A percentile compares a stretch with the other conserved stretches of the same genome.
Conservation (phyloP, 805 yeast genomes). For the Komagataella populi region DNA sequence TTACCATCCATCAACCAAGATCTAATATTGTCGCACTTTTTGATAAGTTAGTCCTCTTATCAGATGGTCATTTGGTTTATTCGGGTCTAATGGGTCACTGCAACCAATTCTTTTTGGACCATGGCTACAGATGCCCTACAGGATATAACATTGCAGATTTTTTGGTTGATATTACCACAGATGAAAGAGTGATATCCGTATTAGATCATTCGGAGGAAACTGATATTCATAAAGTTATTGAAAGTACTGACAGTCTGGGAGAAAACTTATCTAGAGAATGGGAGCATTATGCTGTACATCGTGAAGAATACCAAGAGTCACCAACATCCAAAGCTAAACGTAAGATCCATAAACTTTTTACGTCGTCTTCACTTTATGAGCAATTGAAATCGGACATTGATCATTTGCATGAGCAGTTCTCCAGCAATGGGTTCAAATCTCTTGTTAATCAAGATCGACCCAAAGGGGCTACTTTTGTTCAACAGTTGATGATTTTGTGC, state of each 20-base stretch:
- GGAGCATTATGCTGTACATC: constrained; percentile 74
- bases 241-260: neutral
- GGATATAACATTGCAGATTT: constrained; percentile 94
- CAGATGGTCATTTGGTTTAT: constrained; percentile 77
- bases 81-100: constrained; percentile 77
- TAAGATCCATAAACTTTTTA: constrained; percentile 10
- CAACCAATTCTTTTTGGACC: constrained; percentile 56
- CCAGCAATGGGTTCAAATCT: constrained; percentile 7
- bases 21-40: constrained; percentile 88
- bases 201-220: constrained; percentile 3
- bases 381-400: constrained; percentile 26
- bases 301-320: constrained; percentile 45
- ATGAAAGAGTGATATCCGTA: constrained; percentile 21
- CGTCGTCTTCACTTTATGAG: constrained; percentile 21
- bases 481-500: constrained; percentile 63
- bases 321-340: constrained; percentile 6
- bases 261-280: constrained; percentile 62
- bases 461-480: constrained; percentile 40
- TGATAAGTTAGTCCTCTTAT: constrained; percentile 66
- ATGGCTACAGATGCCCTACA: constrained; percentile 73
- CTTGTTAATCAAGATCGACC: constrained; percentile 16
- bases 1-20: constrained; percentile 95
- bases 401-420: constrained; percentile 6
- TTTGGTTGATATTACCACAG: constrained; percentile 81
- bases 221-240: constrained; percentile 6